phyloP scores from a whole-genome alignment of 805 yeast species.

The Metschnikowia vanudenii region DNA sequence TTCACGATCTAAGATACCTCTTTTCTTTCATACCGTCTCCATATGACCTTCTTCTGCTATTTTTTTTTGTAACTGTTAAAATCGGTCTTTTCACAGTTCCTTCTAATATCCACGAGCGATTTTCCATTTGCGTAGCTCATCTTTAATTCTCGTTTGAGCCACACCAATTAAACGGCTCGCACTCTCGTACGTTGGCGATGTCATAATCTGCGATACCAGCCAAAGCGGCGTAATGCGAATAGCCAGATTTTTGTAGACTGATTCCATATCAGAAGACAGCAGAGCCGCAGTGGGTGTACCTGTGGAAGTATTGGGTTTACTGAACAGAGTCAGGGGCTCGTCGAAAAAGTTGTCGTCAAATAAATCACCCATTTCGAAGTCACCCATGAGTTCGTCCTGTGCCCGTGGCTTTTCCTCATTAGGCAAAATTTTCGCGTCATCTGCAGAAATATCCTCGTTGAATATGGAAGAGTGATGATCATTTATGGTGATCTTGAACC shows the following conservation, averaged over 20 bases:
- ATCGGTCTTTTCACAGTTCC: too few relatives aligned
- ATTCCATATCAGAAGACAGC: background rate
- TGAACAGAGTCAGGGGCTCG: constrained; percentile 11
- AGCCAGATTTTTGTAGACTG: background rate
- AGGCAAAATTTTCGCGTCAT: background rate
- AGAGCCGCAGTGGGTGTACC: background rate
- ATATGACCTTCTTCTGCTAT: too few relatives aligned
- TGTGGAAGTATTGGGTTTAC: background rate
- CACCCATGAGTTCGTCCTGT: constrained; percentile 15
- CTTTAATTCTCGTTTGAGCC: background rate
- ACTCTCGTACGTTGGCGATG: background rate
- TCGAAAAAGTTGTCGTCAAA: constrained; percentile 20
- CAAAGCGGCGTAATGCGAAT: constrained; percentile 1
- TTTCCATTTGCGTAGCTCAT: constrained; percentile 6
- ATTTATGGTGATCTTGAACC: constrained; percentile 12
- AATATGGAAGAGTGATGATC: constrained; percentile 18
- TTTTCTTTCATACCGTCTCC: too few relatives aligned
- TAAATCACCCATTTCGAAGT: constrained; percentile 21
- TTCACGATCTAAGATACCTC: too few relatives aligned
- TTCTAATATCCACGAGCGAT: background rate
- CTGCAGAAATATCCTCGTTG: constrained; percentile 8
- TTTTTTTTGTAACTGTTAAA: too few relatives aligned
- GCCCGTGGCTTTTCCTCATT: constrained; percentile 6
- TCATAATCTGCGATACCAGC: background rate
- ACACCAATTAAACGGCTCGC: background rate